Conservation (phyloP, 2,329 filamentous ascomycete genomes). For the Apiospora phragmitis region DNA sequence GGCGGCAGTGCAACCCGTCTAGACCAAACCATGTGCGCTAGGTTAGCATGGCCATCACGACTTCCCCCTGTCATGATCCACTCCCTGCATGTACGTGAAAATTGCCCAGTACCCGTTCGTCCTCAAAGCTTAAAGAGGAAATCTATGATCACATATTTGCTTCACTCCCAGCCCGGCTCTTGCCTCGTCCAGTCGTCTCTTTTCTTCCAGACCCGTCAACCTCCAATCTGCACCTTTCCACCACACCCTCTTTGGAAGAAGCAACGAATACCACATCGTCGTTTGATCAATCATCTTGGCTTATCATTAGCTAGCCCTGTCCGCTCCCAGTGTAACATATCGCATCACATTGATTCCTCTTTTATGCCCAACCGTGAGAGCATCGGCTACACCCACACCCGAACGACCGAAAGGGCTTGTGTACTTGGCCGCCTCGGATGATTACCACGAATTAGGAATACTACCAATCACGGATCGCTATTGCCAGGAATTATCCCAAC, state of each 20-base stretch:
- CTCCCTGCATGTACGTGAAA: neutral
- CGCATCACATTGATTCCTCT: neutral
- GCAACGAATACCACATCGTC: neutral
- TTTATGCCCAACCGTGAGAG: neutral
- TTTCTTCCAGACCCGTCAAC: neutral
- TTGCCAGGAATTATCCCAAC: too few relatives aligned
- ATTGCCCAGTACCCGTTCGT: neutral
- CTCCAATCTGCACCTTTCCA: neutral
- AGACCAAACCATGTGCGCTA: neutral
- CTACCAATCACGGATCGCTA: neutral
- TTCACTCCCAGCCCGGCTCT: neutral
- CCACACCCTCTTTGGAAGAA: neutral
- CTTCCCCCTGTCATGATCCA: neutral
- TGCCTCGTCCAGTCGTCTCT: neutral
- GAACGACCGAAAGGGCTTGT: neutral
- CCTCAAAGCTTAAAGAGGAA: neutral
- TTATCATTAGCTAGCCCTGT: neutral
- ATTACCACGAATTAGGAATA: neutral
- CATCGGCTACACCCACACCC: neutral
- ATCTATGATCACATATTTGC: neutral
- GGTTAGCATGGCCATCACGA: too few relatives aligned
- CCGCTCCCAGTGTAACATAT: neutral
- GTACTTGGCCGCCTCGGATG: neutral
- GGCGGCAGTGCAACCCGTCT: neutral
- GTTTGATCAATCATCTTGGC: neutral